Percentiles rank a stretch among this genome's conserved stretches.
Conservation (phyloP, 345 rosid species). For the Eucalyptus curtisii region DNA sequence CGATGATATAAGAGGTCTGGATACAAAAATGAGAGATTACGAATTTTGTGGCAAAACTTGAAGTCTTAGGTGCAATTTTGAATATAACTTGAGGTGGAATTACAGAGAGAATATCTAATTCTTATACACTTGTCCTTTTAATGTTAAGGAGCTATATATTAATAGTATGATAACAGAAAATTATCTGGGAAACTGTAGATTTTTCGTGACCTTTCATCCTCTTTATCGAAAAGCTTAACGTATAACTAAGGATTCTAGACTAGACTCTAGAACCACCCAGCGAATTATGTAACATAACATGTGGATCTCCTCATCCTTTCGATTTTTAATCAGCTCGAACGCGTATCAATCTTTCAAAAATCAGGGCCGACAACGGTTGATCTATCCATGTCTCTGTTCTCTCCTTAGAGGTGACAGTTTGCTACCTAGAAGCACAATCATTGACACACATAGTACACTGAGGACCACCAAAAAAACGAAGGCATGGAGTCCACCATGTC, state of each 20-base stretch:
- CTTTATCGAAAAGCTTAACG: not conserved
- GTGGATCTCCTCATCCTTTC: not conserved
- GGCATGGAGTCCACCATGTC: not conserved
- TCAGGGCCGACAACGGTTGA: not conserved
- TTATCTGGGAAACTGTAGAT: not conserved
- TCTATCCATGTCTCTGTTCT: not conserved
- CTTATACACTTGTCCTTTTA: not conserved
- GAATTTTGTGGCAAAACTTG: not conserved
- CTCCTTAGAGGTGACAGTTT: not conserved
- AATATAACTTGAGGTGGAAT: not conserved
- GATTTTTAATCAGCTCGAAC: not conserved
- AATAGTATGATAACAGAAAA: not conserved
- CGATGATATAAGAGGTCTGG: rapidly evolving
- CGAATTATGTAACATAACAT: not conserved
- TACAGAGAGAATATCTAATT: not conserved
- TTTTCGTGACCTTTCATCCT: not conserved
- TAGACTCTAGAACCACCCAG: not conserved
- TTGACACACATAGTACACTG: not conserved
- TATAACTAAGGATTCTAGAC: not conserved
- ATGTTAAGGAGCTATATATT: not conserved
- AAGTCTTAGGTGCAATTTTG: not conserved
- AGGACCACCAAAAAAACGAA: not conserved
- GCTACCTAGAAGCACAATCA: not conserved
- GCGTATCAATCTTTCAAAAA: not conserved
- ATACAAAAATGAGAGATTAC: not conserved